Evolutionary conservation across 345 rosid species (phyloP), one percentile per base, ranked within the genome.

Genomic region (Linum trigynum): DNA sequence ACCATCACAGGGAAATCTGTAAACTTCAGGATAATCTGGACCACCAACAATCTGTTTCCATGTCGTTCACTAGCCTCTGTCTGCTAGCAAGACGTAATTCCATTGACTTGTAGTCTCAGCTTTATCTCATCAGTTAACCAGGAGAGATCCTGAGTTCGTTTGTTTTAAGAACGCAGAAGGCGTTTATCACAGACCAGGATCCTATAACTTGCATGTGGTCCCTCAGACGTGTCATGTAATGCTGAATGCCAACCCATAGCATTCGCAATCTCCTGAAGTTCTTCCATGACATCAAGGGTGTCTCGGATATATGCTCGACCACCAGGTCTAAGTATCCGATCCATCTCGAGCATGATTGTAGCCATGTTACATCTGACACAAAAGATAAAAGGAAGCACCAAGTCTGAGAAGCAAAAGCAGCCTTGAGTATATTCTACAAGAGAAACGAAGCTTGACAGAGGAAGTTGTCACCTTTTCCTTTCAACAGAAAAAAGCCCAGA

Each of bases 321-420:
- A 65, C 97, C 99, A 38, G 99, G 99, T 77, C 99, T 86, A 63
- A 94, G 75, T 3, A 94, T 88, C 67, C 99, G 83, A 72, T 94
- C 99, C 99, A 94, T 94, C 83, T 94, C 97, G 12, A 94, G 88
- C 97, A 94, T 87, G 62, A 91, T 88, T 1, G 86, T 79, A 41
- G 96, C 84, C 84, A 91, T 80, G 57, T 85, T 90, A 75, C 99
- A 94, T 71, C 99, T 94, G 81, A 77, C 51, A 57, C 55, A 35
- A 65, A 45, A 39, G 39, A 45, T 58, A 10, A 61, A 53, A 63
- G 51, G 66, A 3, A 32, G 9, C 10, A 3, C 55, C 12, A 15
- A 61, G 11, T 35, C 39, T 38, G 50, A n/a, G 38, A 64, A 58
- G 38, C 39, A 39, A 51, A 67, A 38, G 11, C 2, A 32, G 12